phyloP scores from a whole-genome alignment of 2,329 filamentous ascomycete species.

The Cercospora zeina region DNA sequence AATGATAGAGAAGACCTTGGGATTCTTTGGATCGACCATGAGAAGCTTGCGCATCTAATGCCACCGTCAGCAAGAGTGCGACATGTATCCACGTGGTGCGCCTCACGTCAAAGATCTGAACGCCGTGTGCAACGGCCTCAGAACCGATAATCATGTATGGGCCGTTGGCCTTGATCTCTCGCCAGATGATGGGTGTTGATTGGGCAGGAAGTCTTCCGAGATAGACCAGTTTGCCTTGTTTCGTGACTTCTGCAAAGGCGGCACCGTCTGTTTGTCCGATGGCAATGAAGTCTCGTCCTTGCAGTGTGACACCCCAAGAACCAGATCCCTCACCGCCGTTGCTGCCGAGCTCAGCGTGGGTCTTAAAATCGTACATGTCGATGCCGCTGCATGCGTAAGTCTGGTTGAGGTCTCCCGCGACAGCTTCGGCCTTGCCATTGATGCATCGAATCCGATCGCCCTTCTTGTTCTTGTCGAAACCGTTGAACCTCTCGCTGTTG shows the following conservation, averaged over 20 bases:
- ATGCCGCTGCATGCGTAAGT: slow-evolving; percentile 52
- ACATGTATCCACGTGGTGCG: slow-evolving; percentile 2
- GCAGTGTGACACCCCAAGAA: slow-evolving; percentile 58
- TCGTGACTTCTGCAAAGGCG: slow-evolving; percentile 56
- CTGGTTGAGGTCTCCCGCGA: slow-evolving; percentile 50
- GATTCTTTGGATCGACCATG: slow-evolving; percentile 47
- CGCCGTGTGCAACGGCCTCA: slow-evolving; percentile 55
- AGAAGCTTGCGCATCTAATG: slow-evolving; percentile 49
- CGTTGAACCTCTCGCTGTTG: slow-evolving; percentile 28
- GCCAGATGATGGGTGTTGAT: slow-evolving; percentile 52
- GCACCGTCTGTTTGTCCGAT: slow-evolving; percentile 58
- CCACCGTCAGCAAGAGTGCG: slow-evolving; percentile 60
- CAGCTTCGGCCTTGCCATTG: slow-evolving; percentile 48
- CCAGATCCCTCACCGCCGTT: slow-evolving; percentile 47
- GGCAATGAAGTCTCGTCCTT: slow-evolving; percentile 57
- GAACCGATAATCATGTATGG: slow-evolving; percentile 48
- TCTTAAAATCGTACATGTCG: slow-evolving; percentile 59
- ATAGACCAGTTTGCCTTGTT: slow-evolving; percentile 54
- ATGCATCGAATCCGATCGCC: slow-evolving; percentile 40
- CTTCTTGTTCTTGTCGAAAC: slow-evolving; percentile 22
- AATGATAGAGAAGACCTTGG: slow-evolving; percentile 47
- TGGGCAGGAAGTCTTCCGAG: slow-evolving; percentile 56
- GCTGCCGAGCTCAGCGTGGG: slow-evolving; percentile 56
- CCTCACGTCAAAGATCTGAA: slow-evolving; percentile 60
- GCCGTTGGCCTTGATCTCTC: slow-evolving; percentile 53